A percentile compares a stretch with the other conserved stretches of the same genome.
These are phyloP conservation scores for Zygoascus bituminiphila DNA, from an alignment of 805 yeast species.

Conservation along the genomic window DNA sequence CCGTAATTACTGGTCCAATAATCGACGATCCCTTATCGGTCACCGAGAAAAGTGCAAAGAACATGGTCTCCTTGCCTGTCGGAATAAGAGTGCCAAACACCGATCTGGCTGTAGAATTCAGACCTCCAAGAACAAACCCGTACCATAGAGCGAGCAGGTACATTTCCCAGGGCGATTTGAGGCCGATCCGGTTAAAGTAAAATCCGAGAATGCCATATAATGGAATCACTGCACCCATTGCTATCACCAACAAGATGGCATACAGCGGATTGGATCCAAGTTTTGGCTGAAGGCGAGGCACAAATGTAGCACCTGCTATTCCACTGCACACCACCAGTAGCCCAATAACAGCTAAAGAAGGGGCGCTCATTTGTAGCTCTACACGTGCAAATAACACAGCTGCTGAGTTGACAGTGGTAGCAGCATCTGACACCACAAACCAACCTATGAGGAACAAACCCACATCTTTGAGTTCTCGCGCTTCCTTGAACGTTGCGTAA, in stretches of 20 bases:
- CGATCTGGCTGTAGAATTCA: slow-evolving; percentile 62
- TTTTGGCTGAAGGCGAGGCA: slow-evolving; percentile 38
- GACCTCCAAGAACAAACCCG: slow-evolving; percentile 66
- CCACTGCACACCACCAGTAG: slow-evolving; percentile 60
- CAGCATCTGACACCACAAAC: slow-evolving; percentile 68
- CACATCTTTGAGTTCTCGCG: slow-evolving; percentile 54
- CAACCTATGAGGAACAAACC: slow-evolving; percentile 60
- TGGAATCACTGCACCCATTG: slow-evolving; percentile 62
- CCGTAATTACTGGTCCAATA: slow-evolving; percentile 66
- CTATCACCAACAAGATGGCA: slow-evolving; percentile 43
- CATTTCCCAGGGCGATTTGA: slow-evolving; percentile 60
- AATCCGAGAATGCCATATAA: slow-evolving; percentile 65
- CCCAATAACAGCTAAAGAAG: slow-evolving; percentile 57
- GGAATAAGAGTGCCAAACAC: slow-evolving; percentile 64
- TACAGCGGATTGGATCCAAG: slow-evolving; percentile 37
- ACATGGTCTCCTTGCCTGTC: slow-evolving; percentile 63
- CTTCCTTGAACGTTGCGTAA: slow-evolving; percentile 47
- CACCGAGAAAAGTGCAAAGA: slow-evolving; percentile 65
- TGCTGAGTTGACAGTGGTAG: slow-evolving; percentile 71
- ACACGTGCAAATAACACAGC: slow-evolving; percentile 70
- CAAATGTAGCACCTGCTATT: slow-evolving; percentile 52
- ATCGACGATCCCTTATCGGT: slow-evolving; percentile 78
- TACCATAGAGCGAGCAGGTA: slow-evolving; percentile 64
- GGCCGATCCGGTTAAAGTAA: slow-evolving; percentile 44
- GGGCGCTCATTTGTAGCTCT: slow-evolving; percentile 59